Conservation (phyloP, 768 basidiomycete species). For the Suillus decipiens region DNA sequence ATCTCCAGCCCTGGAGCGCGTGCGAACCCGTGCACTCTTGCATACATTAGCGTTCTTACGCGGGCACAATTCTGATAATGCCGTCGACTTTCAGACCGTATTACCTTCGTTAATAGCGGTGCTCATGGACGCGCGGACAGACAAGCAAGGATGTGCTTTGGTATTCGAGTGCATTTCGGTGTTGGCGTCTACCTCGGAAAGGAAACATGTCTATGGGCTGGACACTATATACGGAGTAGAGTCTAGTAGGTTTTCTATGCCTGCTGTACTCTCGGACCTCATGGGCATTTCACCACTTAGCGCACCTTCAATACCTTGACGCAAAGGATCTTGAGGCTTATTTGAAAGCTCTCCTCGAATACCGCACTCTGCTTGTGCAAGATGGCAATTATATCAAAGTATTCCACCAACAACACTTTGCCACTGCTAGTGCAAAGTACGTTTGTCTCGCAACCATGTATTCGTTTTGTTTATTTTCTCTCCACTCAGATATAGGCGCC, state of each 20-base stretch:
- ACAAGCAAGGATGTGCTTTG: conserved; percentile 32
- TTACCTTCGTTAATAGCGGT: conserved; percentile 69
- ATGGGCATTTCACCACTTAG: conserved; percentile 31
- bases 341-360: conserved; percentile 48
- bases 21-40: conserved; percentile 58
- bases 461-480: conserved; percentile 1
- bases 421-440: conserved; percentile 48
- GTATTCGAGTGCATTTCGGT: conserved; percentile 58
- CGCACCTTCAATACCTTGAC: conserved; percentile 66
- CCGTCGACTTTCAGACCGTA: conserved; percentile 79
- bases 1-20: conserved; percentile 29
- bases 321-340: conserved; percentile 64
- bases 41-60: conserved; percentile 82
- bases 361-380: conserved; percentile 56
- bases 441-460: conserved; percentile 31
- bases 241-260: conserved; percentile 45
- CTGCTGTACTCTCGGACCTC: conserved; percentile 5
- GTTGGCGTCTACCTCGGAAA: conserved; percentile 40
- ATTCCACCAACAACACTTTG: conserved; percentile 62
- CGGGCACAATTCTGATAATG: conserved; percentile 59
- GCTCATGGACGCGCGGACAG: conserved; percentile 35
- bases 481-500: conserved; percentile 60
- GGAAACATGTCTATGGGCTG: conserved; percentile 65
- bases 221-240: conserved; percentile 70
- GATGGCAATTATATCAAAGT: conserved; percentile 59